Evolutionary conservation across 805 yeast species (phyloP).

Genomic region (Saturnispora silvae): DNA sequence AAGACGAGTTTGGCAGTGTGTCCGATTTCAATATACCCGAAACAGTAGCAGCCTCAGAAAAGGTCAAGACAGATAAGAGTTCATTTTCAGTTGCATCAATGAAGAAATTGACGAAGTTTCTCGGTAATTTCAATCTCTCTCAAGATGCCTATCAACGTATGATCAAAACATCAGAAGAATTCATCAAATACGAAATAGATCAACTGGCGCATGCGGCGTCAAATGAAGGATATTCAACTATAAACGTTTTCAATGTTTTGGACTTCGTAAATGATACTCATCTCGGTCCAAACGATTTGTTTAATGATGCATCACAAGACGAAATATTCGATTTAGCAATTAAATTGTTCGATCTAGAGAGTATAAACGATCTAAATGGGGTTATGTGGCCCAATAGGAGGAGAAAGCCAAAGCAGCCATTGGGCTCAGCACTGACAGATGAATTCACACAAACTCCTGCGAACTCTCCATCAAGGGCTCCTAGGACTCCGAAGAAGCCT

Average conservation of each 20-base stretch:
- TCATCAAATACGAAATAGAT: constrained; percentile 25
- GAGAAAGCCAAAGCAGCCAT: not conserved
- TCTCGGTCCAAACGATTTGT: constrained; percentile 8
- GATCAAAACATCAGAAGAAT: constrained; percentile 26
- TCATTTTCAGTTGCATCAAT: too few species aligned
- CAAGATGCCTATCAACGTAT: constrained; percentile 10
- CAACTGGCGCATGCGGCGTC: constrained; percentile 28
- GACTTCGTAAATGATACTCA: constrained; percentile 25
- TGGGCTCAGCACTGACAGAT: not conserved
- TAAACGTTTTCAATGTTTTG: constrained; percentile 26
- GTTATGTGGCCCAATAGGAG: constrained; percentile 8
- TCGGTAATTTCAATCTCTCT: constrained; percentile 10
- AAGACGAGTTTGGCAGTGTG: too few species aligned
- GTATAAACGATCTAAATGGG: constrained; percentile 8
- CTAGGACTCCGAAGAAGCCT: not conserved
- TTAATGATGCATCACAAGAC: constrained; percentile 11
- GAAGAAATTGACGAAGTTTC: constrained; percentile 11
- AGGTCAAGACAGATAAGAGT: too few species aligned
- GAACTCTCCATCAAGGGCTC: not conserved
- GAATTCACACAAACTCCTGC: not conserved
- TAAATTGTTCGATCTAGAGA: constrained; percentile 12
- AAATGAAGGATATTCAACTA: constrained; percentile 23
- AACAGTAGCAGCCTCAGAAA: too few species aligned
- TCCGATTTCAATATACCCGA: too few species aligned
- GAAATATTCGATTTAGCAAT: constrained; percentile 9